These are phyloP conservation scores for Capsicum rhomboideum DNA, from an alignment of 257 asterid genomes.

Conservation along the genomic window DNA sequence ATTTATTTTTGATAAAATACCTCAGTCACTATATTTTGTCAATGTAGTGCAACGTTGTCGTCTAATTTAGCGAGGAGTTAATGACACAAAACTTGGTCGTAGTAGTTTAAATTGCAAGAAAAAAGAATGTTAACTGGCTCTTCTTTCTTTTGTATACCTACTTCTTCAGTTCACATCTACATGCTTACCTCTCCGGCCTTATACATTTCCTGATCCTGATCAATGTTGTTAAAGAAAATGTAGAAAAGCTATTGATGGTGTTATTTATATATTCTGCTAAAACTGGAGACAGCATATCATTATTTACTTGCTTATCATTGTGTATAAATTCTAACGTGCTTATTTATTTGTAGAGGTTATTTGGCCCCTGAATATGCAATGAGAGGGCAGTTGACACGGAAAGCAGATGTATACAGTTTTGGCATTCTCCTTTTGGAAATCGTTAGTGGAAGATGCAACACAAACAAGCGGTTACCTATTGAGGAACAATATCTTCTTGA, in stretches of 20 bases:
- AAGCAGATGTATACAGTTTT: conserved; percentile 83
- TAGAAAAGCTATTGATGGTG: background rate
- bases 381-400: conserved; percentile 75
- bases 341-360: conserved; percentile 54
- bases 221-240: background rate
- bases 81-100: background rate
- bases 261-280: background rate
- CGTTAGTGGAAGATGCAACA: conserved; percentile 70
- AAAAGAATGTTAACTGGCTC: background rate
- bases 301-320: background rate
- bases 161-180: background rate
- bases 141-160: background rate
- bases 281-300: background rate
- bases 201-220: background rate
- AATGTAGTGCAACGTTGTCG: background rate
- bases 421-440: conserved; percentile 84
- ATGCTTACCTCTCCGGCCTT: background rate
- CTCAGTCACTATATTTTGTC: background rate
- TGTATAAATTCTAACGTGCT: background rate
- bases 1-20: background rate
- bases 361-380: conserved; percentile 95
- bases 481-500: conserved; percentile 65
- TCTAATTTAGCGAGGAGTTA: background rate
- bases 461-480: conserved; percentile 52
- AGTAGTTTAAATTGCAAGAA: background rate